Percentiles rank a stretch among this genome's conserved stretches.
Conservation (phyloP, 371 early-diverging fungal species). For the Modicella reniformis region DNA sequence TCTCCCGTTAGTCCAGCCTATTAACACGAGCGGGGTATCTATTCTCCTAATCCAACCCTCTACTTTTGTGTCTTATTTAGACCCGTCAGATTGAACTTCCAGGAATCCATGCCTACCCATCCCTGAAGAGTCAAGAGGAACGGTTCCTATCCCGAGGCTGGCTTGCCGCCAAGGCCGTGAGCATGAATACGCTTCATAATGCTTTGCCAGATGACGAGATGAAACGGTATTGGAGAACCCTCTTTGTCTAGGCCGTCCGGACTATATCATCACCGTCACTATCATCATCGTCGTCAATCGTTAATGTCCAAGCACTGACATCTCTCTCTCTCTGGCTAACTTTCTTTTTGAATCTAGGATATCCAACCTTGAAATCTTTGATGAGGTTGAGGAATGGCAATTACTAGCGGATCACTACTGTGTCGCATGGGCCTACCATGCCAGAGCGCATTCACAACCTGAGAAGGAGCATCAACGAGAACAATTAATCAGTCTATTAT, state of each 20-base stretch:
- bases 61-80: too few species aligned
- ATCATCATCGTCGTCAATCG: background rate
- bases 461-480: constrained; percentile 6
- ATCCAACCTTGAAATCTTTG: constrained; percentile 83
- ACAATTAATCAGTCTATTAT: constrained; percentile 17
- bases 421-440: constrained; percentile 77
- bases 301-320: background rate
- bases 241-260: too few species aligned
- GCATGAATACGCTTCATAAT: constrained; percentile 75
- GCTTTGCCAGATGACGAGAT: constrained; percentile 62
- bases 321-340: background rate
- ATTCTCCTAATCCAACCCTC: too few species aligned
- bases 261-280: background rate
- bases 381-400: constrained; percentile 94
- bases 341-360: constrained; percentile 61
- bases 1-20: too few species aligned
- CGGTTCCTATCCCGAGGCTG: constrained; percentile 75
- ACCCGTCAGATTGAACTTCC: constrained; percentile 76
- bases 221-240: constrained; percentile 57
- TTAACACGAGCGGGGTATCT: too few species aligned
- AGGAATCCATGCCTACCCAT: constrained; percentile 80
- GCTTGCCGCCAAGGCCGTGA: constrained; percentile 71
- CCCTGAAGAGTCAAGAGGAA: constrained; percentile 71
- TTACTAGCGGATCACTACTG: constrained; percentile 90
- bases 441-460: background rate